These are phyloP conservation scores for Talaromyces proteolyticus DNA, from an alignment of 495 filamentous ascomycete species.

Conservation along the genomic window DNA sequence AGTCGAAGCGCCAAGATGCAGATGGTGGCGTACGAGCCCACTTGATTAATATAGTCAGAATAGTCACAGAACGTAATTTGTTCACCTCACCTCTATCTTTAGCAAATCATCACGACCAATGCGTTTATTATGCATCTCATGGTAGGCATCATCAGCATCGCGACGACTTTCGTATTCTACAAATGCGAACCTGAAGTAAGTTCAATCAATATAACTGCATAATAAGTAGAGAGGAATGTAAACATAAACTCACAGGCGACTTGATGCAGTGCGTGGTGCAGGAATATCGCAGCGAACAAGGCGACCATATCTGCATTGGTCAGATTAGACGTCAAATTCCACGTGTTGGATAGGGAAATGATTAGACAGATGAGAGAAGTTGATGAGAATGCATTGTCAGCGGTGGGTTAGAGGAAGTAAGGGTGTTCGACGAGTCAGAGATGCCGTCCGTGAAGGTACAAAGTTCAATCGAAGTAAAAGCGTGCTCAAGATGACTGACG, in stretches of 20 bases:
- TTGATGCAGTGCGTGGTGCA: conserved; percentile 85
- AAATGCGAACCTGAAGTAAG: conserved; percentile 76
- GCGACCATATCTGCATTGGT: conserved; percentile 75
- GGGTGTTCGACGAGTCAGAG: conserved; percentile 6
- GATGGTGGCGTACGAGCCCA: conserved; percentile 98
- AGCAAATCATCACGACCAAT: conserved; percentile 92
- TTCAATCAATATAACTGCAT: conserved; percentile 4
- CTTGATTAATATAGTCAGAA: conserved; percentile 38
- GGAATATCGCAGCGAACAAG: conserved; percentile 99
- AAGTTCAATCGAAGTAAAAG: conserved; percentile 2
- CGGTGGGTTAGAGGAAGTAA: conserved; percentile 2
- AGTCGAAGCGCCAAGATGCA: conserved; percentile 97
- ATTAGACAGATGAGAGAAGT: conserved; percentile 14
- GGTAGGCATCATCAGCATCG: conserved; percentile 98
- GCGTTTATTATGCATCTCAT: conserved; percentile 99
- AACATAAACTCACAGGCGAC: conserved; percentile 70
- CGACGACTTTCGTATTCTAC: conserved; percentile 99
- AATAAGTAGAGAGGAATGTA: conserved; percentile 10
- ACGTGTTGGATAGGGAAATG: neutral
- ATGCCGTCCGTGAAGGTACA: conserved; percentile 1
- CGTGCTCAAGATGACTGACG: neutral
- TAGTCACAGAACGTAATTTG: too few relatives aligned
- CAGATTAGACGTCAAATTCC: neutral
- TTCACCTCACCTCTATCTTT: conserved; percentile 86
- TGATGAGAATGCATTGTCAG: conserved; percentile 3